Evolutionary conservation across 1,284 basidiomycete species (phyloP).

Genomic region (Leccinum solheimii): DNA sequence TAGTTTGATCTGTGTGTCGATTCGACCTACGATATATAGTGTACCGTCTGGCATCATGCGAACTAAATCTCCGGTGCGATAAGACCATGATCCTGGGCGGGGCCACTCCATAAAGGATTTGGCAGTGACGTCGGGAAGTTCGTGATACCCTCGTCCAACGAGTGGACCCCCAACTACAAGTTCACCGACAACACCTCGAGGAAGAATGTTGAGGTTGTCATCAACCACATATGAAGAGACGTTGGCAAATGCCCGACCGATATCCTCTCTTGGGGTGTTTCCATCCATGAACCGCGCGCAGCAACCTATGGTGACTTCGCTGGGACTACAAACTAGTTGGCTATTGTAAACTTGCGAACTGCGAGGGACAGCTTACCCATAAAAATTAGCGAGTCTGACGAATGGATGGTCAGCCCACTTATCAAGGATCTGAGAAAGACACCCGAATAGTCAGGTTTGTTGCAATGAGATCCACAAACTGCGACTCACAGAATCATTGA

Average conservation of each 20-base stretch:
- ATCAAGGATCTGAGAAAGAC: conserved; percentile 43
- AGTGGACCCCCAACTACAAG: conserved; percentile 52
- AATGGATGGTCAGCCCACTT: conserved; percentile 50
- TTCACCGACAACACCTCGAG: conserved; percentile 50
- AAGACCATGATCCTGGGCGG: conserved; percentile 42
- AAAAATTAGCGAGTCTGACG: conserved; percentile 51
- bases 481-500: conserved; percentile 49
- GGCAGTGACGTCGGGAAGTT: conserved; percentile 44
- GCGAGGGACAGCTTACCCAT: conserved; percentile 39
- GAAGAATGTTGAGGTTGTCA: conserved; percentile 42
- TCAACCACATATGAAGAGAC: conserved; percentile 43
- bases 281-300: conserved; percentile 46
- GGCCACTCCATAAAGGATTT: conserved; percentile 54
- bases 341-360: background rate
- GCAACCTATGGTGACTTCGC: conserved; percentile 54
- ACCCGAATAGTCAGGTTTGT: background rate
- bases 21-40: conserved; percentile 54
- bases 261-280: conserved; percentile 44
- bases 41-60: conserved; percentile 56
- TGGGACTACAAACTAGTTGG: conserved; percentile 33
- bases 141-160: conserved; percentile 53
- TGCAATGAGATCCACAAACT: background rate
- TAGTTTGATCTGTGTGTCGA: conserved; percentile 57
- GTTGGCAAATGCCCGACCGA: conserved; percentile 42
- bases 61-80: conserved; percentile 53